Conservation (phyloP, 1,284 basidiomycete genomes). For the Trichosporon faecale region DNA sequence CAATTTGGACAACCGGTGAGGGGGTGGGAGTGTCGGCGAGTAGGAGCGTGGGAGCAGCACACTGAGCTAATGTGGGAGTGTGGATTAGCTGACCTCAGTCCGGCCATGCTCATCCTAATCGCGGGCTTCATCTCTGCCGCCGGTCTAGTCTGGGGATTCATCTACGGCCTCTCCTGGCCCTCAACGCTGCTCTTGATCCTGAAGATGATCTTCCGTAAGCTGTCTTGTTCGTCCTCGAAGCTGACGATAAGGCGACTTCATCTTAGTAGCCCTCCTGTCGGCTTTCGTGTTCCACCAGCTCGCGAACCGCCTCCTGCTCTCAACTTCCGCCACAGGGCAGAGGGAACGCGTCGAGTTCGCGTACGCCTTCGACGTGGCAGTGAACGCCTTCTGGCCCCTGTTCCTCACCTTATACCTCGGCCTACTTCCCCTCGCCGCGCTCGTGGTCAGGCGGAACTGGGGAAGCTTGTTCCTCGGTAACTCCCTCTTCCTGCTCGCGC, state of each 20-base stretch:
- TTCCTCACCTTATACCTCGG: conserved; percentile 82
- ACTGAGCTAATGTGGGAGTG: too few species aligned
- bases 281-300: conserved; percentile 78
- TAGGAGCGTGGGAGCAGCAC: too few species aligned
- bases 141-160: conserved; percentile 76
- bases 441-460: conserved; percentile 81
- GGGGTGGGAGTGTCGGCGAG: too few species aligned
- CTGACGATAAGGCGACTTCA: conserved; percentile 60
- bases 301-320: conserved; percentile 68
- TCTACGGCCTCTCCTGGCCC: conserved; percentile 65
- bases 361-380: conserved; percentile 92
- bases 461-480: conserved; percentile 89
- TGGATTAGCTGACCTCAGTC: conserved; percentile 46
- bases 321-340: conserved; percentile 62
- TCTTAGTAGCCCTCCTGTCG: conserved; percentile 68
- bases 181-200: conserved; percentile 64
- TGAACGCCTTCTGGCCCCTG: conserved; percentile 89
- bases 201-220: conserved; percentile 70
- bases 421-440: conserved; percentile 75
- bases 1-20: too few species aligned
- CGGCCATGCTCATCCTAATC: conserved; percentile 82
- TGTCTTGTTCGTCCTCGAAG: not conserved
- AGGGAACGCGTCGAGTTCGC: conserved; percentile 79
- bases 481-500: conserved; percentile 82
- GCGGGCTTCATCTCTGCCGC: conserved; percentile 67